Evolutionary conservation across 2,329 filamentous ascomycete species (phyloP).

Genomic region (Phyllosticta capitalensis): DNA sequence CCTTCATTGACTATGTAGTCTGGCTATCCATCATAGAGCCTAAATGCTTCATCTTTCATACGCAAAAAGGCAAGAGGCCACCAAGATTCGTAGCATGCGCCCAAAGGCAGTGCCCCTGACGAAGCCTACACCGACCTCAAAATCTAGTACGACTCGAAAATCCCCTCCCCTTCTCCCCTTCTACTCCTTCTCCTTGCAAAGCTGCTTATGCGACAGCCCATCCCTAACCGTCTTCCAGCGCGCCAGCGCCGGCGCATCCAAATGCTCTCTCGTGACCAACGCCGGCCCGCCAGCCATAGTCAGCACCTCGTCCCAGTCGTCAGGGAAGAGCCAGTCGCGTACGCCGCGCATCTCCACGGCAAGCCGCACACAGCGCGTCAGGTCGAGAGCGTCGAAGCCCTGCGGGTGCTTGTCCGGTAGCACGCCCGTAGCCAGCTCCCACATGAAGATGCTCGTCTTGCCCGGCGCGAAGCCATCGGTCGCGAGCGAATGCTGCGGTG

Average conservation of each 20-base stretch:
- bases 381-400: neutral
- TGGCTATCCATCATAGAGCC: too few species aligned
- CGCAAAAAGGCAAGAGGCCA: too few species aligned
- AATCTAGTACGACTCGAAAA: too few species aligned
- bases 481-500: neutral
- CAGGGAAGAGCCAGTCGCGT: neutral
- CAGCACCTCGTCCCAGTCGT: neutral
- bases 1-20: too few species aligned
- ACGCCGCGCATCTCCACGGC: neutral
- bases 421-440: neutral
- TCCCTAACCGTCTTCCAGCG: neutral
- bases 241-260: neutral
- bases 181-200: neutral
- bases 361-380: neutral
- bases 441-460: neutral
- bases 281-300: neutral
- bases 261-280: neutral
- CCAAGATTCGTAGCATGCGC: too few species aligned
- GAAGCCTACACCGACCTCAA: too few species aligned
- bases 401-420: neutral
- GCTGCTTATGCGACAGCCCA: neutral
- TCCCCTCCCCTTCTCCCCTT: neutral
- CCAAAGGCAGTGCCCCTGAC: too few species aligned
- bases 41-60: too few species aligned
- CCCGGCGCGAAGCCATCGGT: neutral